Evolutionary conservation across 2,329 filamentous ascomycete genomes (phyloP).

Genomic region (Xylariaceae sp.): DNA sequence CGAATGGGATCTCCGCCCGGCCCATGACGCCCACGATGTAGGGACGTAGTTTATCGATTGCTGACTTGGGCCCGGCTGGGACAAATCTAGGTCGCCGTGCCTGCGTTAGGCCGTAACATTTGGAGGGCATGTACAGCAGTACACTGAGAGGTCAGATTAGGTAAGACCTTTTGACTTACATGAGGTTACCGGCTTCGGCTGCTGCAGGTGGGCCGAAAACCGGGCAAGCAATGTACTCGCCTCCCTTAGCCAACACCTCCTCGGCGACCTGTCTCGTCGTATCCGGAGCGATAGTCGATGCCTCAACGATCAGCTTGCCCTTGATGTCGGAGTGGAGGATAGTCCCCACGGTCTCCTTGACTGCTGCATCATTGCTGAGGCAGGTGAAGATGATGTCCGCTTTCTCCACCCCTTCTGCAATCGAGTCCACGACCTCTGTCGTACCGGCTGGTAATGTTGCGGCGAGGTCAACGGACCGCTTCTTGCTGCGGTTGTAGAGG

Average conservation of each 20-base stretch:
- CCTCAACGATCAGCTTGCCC: slow-evolving; percentile 79
- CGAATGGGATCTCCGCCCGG: slow-evolving; percentile 47
- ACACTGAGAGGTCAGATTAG: background rate
- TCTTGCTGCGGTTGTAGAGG: slow-evolving; percentile 71
- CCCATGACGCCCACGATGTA: slow-evolving; percentile 64
- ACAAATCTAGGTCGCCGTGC: slow-evolving; percentile 44
- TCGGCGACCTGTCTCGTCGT: slow-evolving; percentile 64
- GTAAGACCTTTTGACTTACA: slow-evolving; percentile 32
- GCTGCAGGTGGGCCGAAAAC: slow-evolving; percentile 59
- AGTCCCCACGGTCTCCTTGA: slow-evolving; percentile 55
- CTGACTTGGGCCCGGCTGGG: slow-evolving; percentile 51
- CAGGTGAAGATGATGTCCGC: slow-evolving; percentile 81
- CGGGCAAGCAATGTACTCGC: slow-evolving; percentile 68
- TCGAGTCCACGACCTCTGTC: slow-evolving; percentile 56
- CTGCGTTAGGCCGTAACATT: too few species aligned
- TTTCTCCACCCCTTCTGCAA: slow-evolving; percentile 59
- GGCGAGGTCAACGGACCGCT: slow-evolving; percentile 60
- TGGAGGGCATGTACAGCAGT: too few species aligned
- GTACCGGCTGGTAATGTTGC: slow-evolving; percentile 55
- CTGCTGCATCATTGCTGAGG: slow-evolving; percentile 70
- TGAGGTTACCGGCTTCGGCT: slow-evolving; percentile 57
- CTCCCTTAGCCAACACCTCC: slow-evolving; percentile 53
- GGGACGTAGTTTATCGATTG: slow-evolving; percentile 56
- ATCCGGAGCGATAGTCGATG: slow-evolving; percentile 81
- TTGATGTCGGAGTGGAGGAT: slow-evolving; percentile 52